These are phyloP conservation scores for Neurospora terricola DNA, from an alignment of 495 filamentous ascomycete genomes.

Conservation along the genomic window DNA sequence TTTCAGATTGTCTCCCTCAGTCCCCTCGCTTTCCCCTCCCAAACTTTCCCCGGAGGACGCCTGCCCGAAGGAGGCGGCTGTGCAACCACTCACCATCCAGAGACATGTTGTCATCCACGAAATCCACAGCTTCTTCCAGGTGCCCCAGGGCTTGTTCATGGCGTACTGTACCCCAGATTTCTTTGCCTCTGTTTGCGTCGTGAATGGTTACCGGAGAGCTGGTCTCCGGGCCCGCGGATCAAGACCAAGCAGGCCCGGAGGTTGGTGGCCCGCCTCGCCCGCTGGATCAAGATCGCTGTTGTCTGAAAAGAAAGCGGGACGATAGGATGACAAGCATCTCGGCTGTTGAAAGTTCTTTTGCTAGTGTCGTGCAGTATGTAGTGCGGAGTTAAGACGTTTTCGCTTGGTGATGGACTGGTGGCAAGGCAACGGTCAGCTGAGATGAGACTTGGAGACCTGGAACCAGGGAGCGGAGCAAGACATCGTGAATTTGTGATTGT, in stretches of 20 bases:
- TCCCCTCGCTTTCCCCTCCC: background rate
- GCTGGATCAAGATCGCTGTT: background rate
- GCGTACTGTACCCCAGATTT: background rate
- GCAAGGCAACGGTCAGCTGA: background rate
- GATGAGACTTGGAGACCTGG: background rate
- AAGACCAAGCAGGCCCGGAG: background rate
- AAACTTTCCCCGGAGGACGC: background rate
- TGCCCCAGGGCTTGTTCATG: background rate
- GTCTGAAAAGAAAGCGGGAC: background rate
- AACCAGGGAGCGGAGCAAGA: background rate
- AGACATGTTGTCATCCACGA: background rate
- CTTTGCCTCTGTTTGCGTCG: background rate
- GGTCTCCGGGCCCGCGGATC: background rate
- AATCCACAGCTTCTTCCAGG: background rate
- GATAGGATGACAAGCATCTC: background rate
- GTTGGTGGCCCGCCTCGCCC: background rate
- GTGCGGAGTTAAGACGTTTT: background rate
- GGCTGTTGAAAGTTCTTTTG: background rate
- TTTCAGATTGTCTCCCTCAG: background rate
- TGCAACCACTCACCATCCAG: background rate
- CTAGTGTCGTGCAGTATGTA: background rate
- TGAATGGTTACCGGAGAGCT: background rate
- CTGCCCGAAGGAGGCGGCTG: background rate
- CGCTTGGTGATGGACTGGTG: background rate
- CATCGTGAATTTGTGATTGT: background rate